A percentile compares a stretch with the other conserved stretches of the same genome.
phyloP scores from a whole-genome alignment of 78 protist species.

The Dictyostelium intermedium region DNA sequence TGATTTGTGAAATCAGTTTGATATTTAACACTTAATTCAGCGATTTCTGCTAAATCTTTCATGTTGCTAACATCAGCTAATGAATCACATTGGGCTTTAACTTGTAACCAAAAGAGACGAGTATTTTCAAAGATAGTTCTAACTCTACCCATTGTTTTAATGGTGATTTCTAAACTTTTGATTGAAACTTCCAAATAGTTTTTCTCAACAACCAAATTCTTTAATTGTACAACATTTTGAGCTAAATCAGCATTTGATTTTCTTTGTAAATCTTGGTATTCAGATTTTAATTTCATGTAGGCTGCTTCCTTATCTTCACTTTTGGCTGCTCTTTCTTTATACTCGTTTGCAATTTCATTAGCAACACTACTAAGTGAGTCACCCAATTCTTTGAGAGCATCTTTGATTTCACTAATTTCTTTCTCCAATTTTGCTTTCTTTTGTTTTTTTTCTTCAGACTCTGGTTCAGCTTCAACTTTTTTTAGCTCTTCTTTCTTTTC shows the following conservation, averaged over 20 bases:
- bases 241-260: slow-evolving; percentile 40
- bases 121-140: slow-evolving; percentile 8
- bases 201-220: not conserved
- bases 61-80: not conserved
- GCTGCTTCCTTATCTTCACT: not conserved
- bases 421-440: not conserved
- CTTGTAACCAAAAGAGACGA: slow-evolving; percentile 5
- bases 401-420: not conserved
- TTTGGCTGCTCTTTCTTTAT: not conserved
- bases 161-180: not conserved
- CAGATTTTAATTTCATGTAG: not conserved
- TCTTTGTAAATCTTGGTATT: slow-evolving; percentile 32
- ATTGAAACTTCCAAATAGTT: slow-evolving; percentile 14
- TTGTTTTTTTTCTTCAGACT: not conserved
- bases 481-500: not conserved
- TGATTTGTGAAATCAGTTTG: not conserved
- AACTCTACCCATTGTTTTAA: slow-evolving; percentile 23
- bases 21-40: not conserved
- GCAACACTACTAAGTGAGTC: not conserved
- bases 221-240: not conserved
- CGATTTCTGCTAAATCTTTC: not conserved
- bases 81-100: not conserved
- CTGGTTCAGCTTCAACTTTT: not conserved
- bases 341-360: slow-evolving; percentile 5
- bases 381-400: not conserved